Evolutionary conservation across 192 early-diverging fungal genomes (phyloP).

Genomic region (Endogone sp.): DNA sequence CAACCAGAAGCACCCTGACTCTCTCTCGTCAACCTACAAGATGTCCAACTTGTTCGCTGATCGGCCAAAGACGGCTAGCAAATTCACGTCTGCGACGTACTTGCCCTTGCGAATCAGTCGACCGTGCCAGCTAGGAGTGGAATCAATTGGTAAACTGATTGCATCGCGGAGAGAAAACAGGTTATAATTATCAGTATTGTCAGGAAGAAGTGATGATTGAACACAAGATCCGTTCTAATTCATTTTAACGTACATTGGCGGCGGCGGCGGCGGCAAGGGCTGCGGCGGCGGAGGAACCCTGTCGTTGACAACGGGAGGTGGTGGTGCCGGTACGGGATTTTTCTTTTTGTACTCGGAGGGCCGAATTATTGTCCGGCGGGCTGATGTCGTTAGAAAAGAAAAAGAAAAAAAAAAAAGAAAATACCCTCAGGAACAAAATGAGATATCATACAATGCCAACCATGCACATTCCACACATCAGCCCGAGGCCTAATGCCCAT

Average conservation of each 20-base stretch:
- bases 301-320: background rate
- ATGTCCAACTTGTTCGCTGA: background rate
- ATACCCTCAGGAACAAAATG: too few species aligned
- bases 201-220: too few species aligned
- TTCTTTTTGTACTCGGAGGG: background rate
- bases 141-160: background rate
- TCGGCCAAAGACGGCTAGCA: background rate
- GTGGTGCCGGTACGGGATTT: background rate
- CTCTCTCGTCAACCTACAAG: background rate
- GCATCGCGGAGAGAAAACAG: background rate
- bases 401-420: too few species aligned
- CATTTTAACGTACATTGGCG: background rate
- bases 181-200: too few species aligned
- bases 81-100: background rate
- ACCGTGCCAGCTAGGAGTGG: background rate
- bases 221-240: too few species aligned
- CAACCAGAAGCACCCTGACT: too few species aligned
- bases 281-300: background rate
- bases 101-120: background rate
- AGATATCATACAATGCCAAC: background rate
- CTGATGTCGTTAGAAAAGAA: too few species aligned
- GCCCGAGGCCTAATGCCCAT: background rate
- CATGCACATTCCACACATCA: background rate
- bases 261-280: too few species aligned
- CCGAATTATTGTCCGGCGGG: background rate